Evolutionary conservation across 208 protist species (phyloP).

Genomic region (Trypanosoma conorhini): DNA sequence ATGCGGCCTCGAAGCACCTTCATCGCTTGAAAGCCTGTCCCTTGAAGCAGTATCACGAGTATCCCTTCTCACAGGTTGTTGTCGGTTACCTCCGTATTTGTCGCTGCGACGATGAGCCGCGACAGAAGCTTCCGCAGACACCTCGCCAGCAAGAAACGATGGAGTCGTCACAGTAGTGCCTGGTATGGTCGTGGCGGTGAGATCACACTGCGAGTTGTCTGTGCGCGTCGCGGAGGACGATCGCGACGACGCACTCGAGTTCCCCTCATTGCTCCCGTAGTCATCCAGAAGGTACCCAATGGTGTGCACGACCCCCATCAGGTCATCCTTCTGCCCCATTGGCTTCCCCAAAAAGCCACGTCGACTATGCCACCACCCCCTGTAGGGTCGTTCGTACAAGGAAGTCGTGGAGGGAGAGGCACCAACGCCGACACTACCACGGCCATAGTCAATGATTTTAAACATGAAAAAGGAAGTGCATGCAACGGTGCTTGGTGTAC

Average conservation of each 20-base stretch:
- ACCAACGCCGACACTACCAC: conserved; percentile 14
- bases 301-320: conserved; percentile 38
- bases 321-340: conserved; percentile 37
- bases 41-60: not conserved
- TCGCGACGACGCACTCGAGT: conserved; percentile 7
- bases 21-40: not conserved
- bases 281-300: conserved; percentile 43
- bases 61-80: not conserved
- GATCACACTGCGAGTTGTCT: not conserved
- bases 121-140: not conserved
- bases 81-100: not conserved
- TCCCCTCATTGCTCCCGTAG: conserved; percentile 4
- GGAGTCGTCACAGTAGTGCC: not conserved
- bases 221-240: not conserved
- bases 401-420: conserved; percentile 3
- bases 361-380: conserved; percentile 45
- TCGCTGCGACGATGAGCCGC: not conserved
- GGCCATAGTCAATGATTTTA: conserved; percentile 37
- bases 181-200: not conserved
- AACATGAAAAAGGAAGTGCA: conserved; percentile 22
- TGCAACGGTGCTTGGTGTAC: not conserved
- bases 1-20: not conserved
- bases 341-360: conserved; percentile 41
- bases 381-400: conserved; percentile 30
- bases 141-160: not conserved